Percentiles rank a stretch among this genome's conserved stretches.
phyloP scores from a whole-genome alignment of 163 green algal species.

The Volvox carteri region DNA sequence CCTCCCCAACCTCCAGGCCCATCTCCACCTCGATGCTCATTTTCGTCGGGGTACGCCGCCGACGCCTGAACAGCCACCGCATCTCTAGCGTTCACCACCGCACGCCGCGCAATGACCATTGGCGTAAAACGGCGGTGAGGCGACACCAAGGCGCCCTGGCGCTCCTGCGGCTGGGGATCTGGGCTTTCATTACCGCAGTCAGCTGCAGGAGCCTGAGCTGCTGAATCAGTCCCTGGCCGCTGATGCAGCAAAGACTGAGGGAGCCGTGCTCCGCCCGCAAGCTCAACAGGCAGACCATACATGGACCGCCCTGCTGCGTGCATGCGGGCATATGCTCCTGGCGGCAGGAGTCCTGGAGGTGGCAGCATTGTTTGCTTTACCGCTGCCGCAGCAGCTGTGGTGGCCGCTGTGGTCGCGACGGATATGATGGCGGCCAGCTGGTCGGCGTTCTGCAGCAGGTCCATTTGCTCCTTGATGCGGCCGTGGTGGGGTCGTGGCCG shows the following conservation, averaged over 20 bases:
- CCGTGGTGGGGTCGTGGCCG: constrained; percentile 37
- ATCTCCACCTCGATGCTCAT: background rate
- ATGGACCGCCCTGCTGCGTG: constrained; percentile 1
- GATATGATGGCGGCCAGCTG: constrained; percentile 53
- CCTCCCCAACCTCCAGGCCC: background rate
- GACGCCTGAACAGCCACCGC: background rate
- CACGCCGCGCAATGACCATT: background rate
- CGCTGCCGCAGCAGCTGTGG: constrained; percentile 40
- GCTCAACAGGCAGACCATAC: background rate
- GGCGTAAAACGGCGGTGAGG: constrained; percentile 26
- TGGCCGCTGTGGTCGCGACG: constrained; percentile 46
- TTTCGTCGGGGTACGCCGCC: background rate
- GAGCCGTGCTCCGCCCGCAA: background rate
- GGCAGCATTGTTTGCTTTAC: constrained; percentile 44
- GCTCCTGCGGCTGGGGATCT: constrained; percentile 38
- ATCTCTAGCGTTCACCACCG: background rate
- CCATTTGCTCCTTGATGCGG: constrained; percentile 45
- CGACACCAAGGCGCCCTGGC: background rate
- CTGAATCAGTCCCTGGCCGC: background rate
- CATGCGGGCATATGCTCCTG: constrained; percentile 44
- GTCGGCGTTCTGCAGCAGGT: constrained; percentile 46
- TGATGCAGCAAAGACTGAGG: background rate
- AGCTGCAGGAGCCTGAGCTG: background rate
- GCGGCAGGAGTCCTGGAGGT: constrained; percentile 25
- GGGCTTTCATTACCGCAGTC: constrained; percentile 5